Evolutionary conservation across 495 filamentous ascomycete species (phyloP).

Genomic region (Lentithecium fluviatile): DNA sequence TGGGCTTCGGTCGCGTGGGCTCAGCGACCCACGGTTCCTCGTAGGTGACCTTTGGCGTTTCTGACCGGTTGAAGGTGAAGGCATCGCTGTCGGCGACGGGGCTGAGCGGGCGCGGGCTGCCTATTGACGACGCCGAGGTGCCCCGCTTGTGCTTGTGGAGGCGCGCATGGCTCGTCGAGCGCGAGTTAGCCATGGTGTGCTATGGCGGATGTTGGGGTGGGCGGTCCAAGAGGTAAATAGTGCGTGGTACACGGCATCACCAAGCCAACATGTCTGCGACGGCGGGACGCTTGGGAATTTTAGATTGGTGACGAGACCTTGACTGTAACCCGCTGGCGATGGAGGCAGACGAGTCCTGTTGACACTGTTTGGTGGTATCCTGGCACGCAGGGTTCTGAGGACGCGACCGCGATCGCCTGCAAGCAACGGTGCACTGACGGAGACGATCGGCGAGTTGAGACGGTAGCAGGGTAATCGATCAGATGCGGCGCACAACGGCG

Average conservation of each 20-base stretch:
- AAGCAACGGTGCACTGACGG: too few relatives aligned
- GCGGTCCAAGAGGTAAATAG: slow-evolving; percentile 6
- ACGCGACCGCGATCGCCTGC: not conserved
- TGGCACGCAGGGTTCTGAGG: not conserved
- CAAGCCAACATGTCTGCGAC: slow-evolving; percentile 22
- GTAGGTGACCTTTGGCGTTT: slow-evolving; percentile 42
- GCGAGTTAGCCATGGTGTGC: slow-evolving; percentile 19
- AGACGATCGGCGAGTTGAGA: too few relatives aligned
- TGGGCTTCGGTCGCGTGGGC: slow-evolving; percentile 11
- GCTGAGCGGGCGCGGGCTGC: slow-evolving; percentile 23
- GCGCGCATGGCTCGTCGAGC: slow-evolving; percentile 34
- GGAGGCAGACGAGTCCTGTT: not conserved
- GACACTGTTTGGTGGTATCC: not conserved
- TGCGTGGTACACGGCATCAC: slow-evolving; percentile 19
- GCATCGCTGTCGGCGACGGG: slow-evolving; percentile 6
- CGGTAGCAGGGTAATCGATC: too few relatives aligned
- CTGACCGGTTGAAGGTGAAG: slow-evolving; percentile 38
- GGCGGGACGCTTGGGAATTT: not conserved
- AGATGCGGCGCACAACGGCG: too few relatives aligned
- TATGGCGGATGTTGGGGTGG: not conserved
- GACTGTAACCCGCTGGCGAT: not conserved
- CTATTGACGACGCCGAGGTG: slow-evolving; percentile 40
- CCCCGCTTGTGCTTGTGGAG: slow-evolving; percentile 48
- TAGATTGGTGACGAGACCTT: slow-evolving; percentile 1
- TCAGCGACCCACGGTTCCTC: slow-evolving; percentile 36